These are phyloP conservation scores for Saccharomycopsis synnaedendra DNA, from an alignment of 805 yeast species.

Conservation along the genomic window DNA sequence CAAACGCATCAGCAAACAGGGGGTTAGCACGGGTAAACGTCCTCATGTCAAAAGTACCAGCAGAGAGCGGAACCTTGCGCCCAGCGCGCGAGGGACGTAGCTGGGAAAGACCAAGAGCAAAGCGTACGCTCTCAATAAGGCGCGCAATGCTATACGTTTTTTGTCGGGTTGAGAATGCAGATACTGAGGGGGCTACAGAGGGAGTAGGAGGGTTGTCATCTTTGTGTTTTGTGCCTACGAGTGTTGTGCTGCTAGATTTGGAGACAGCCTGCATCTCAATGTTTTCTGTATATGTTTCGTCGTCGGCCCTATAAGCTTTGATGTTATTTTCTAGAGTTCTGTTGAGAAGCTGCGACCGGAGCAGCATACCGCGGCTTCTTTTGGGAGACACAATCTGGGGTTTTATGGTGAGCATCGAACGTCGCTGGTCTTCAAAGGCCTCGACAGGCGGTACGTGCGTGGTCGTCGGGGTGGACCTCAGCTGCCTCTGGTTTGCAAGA, in stretches of 20 bases:
- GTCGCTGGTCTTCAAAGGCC: not conserved
- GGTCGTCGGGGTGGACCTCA: not conserved
- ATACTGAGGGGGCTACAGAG: not conserved
- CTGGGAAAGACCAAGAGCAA: constrained; percentile 1
- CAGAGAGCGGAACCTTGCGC: constrained; percentile 10
- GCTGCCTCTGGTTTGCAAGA: not conserved
- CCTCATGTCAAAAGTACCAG: constrained; percentile 5
- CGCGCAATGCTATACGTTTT: constrained; percentile 14
- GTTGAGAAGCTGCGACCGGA: constrained; percentile 13
- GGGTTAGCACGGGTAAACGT: constrained; percentile 2
- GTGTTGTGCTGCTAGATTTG: not conserved
- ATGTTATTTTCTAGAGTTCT: constrained; percentile 13
- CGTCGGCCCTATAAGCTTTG: constrained; percentile 8
- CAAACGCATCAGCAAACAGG: not conserved
- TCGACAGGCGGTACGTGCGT: not conserved
- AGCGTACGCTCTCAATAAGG: constrained; percentile 11
- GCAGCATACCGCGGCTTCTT: constrained; percentile 15
- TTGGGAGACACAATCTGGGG: constrained; percentile 12
- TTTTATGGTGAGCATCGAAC: not conserved
- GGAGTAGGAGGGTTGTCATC: not conserved
- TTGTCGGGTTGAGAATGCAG: not conserved
- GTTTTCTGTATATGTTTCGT: constrained; percentile 8
- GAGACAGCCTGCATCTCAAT: not conserved
- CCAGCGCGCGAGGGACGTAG: constrained; percentile 5
- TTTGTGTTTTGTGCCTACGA: not conserved